These are phyloP conservation scores for Porphyridium purpureum DNA, from an alignment of 23 red algal genomes.

Conservation along the genomic window DNA sequence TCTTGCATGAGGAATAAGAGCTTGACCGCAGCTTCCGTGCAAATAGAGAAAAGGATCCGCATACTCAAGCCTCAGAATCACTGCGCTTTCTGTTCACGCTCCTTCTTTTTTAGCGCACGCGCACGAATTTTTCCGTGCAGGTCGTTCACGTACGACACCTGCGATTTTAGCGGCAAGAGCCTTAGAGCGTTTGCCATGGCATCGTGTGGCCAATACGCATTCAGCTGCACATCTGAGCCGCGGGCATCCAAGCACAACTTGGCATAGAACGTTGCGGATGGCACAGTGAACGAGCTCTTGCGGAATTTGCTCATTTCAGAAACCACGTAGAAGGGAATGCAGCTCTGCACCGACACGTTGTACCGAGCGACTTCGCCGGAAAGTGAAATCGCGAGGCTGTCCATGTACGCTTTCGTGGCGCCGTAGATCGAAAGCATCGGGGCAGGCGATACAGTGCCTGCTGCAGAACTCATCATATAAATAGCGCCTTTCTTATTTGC, in stretches of 20 bases:
- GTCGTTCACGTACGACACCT: constrained; percentile 27
- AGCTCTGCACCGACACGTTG: constrained; percentile 34
- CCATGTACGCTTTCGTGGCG: constrained; percentile 83
- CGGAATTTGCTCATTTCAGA: constrained; percentile 90
- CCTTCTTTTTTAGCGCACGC: constrained; percentile 51
- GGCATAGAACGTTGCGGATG: constrained; percentile 40
- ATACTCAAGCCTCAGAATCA: too few species aligned
- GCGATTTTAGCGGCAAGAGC: constrained; percentile 20
- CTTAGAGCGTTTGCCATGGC: constrained; percentile 19
- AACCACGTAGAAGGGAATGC: constrained; percentile 73
- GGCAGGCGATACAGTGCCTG: constrained; percentile 56
- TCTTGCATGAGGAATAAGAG: too few species aligned
- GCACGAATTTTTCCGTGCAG: constrained; percentile 45
- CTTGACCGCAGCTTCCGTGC: too few species aligned
- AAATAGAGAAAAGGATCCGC: too few species aligned
- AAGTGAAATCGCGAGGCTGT: constrained; percentile 64
- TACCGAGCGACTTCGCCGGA: constrained; percentile 33
- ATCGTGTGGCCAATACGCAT: constrained; percentile 75
- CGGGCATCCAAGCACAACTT: constrained; percentile 18
- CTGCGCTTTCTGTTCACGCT: constrained; percentile 2
- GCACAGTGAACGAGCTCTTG: constrained; percentile 25
- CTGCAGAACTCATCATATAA: constrained; percentile 57
- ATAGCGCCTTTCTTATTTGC: constrained; percentile 17
- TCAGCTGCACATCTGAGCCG: constrained; percentile 17
- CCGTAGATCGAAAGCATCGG: constrained; percentile 64